A percentile compares a stretch with the other conserved stretches of the same genome.
phyloP scores from a whole-genome alignment of 129 eudicot species.

The Erigeron canadensis region DNA sequence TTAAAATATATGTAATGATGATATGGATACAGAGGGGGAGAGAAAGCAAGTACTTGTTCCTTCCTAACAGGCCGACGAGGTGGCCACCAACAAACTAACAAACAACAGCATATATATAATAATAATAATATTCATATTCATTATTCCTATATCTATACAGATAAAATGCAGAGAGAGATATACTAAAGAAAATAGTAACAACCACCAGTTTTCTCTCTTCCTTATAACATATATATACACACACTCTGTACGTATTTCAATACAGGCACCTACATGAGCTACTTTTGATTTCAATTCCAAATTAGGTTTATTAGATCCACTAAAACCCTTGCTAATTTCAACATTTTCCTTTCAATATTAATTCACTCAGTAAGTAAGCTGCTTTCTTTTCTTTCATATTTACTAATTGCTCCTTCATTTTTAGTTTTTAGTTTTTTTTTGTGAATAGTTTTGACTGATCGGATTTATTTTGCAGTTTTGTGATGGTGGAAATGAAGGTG shows the following conservation, averaged over 20 bases:
- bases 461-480: conserved; percentile 12
- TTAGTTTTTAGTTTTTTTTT: conserved; percentile 3
- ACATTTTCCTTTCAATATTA: conserved; percentile 28
- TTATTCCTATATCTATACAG: neutral
- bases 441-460: neutral
- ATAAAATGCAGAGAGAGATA: conserved; percentile 22
- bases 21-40: conserved; percentile 2
- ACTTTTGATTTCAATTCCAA: neutral
- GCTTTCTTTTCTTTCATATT: neutral
- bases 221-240: neutral
- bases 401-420: neutral
- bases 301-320: conserved; percentile 19
- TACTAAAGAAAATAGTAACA: neutral
- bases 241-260: neutral
- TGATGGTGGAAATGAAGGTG: conserved; percentile 1
- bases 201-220: neutral
- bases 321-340: conserved; percentile 21
- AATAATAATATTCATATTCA: neutral
- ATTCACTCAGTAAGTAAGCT: conserved; percentile 13
- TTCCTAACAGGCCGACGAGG: conserved; percentile 36
- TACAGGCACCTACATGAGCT: neutral
- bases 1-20: neutral
- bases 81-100: conserved; percentile 44
- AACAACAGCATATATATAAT: conserved; percentile 20
- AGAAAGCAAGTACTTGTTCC: conserved; percentile 16